These are phyloP conservation scores for Barnettozyma sp. DNA, from an alignment of 805 yeast species.

Conservation along the genomic window DNA sequence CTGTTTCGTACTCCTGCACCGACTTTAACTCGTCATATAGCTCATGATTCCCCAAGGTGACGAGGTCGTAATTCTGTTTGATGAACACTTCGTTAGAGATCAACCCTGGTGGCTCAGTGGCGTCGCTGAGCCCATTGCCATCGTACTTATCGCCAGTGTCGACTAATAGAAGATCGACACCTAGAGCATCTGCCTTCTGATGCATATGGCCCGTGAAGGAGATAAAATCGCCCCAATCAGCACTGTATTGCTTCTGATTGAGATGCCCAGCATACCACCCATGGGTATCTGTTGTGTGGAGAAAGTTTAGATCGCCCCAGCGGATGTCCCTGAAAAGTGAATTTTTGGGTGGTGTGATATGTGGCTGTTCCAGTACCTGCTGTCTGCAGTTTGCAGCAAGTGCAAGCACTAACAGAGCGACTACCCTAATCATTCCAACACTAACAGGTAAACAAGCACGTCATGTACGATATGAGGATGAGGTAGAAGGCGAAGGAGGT, in stretches of 20 bases:
- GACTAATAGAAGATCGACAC: slow-evolving; percentile 61
- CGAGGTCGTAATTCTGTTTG: slow-evolving; percentile 60
- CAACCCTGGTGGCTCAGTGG: slow-evolving; percentile 65
- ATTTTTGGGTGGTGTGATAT: slow-evolving; percentile 24
- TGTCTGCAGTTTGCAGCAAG: slow-evolving; percentile 1
- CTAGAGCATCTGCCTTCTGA: slow-evolving; percentile 34
- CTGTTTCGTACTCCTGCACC: slow-evolving; percentile 51
- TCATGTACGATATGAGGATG: too few species aligned
- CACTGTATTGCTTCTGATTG: slow-evolving; percentile 68
- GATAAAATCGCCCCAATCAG: slow-evolving; percentile 89
- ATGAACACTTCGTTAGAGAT: slow-evolving; percentile 57
- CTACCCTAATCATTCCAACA: too few species aligned
- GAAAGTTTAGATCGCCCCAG: slow-evolving; percentile 72
- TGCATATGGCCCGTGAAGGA: slow-evolving; percentile 55
- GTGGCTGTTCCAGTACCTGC: slow-evolving; percentile 24
- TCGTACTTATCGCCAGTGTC: slow-evolving; percentile 95
- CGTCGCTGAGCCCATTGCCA: slow-evolving; percentile 86
- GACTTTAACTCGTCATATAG: slow-evolving; percentile 64
- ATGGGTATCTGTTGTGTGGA: slow-evolving; percentile 96
- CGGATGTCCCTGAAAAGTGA: slow-evolving; percentile 44
- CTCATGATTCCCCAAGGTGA: slow-evolving; percentile 91
- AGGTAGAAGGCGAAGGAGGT: too few species aligned
- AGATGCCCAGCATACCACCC: slow-evolving; percentile 94
- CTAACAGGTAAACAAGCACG: too few species aligned
- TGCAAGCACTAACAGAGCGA: not conserved